phyloP scores from a whole-genome alignment of 169 alveolate species.

The Eimeria necatrix region DNA sequence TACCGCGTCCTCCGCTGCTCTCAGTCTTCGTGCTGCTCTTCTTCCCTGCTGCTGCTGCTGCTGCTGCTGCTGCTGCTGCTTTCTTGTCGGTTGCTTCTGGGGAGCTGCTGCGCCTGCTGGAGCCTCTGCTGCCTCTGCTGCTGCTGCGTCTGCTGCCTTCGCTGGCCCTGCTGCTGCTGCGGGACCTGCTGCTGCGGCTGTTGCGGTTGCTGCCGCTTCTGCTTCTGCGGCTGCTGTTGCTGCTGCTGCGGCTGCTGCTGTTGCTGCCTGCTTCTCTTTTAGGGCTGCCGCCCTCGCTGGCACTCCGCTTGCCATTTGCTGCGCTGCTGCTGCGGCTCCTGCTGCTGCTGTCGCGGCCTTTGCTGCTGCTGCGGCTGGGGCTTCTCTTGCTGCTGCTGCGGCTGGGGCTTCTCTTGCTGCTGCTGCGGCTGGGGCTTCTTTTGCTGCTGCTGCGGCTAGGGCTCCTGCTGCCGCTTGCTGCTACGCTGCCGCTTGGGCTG shows the following conservation, averaged over 20 bases:
- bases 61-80: no score
- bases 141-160: not conserved
- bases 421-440: slow-evolving; percentile 1
- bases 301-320: not conserved
- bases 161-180: not conserved
- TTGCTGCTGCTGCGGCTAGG: slow-evolving; percentile 9
- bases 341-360: not conserved
- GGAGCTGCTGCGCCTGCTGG: no score
- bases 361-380: not conserved
- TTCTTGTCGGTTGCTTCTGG: no score
- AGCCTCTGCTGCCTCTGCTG: not conserved
- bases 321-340: not conserved
- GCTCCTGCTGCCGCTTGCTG: not conserved
- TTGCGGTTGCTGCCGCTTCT: not conserved
- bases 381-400: not conserved
- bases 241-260: not conserved
- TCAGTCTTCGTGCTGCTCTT: no score
- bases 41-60: no score
- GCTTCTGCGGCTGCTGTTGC: slow-evolving; percentile 4
- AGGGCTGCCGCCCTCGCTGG: not conserved
- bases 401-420: not conserved
- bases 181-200: slow-evolving; percentile 23
- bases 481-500: not conserved
- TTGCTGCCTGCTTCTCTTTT: not conserved
- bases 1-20: no score